These are phyloP conservation scores for Phtheirospermum japonicum DNA, from an alignment of 257 asterid species.

Conservation along the genomic window DNA sequence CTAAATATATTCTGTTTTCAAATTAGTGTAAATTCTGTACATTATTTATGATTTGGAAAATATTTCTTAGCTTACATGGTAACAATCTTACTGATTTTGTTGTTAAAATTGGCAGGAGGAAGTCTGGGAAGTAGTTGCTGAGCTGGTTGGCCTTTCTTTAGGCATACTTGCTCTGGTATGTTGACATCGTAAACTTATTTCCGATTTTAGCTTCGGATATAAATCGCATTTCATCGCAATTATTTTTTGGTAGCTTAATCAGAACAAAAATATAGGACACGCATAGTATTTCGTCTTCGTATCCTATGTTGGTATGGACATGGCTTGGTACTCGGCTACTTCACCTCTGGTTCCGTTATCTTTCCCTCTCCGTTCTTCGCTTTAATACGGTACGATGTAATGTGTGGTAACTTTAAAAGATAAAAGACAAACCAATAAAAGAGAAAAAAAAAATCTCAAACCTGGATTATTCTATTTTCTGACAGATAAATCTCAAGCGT, in stretches of 20 bases:
- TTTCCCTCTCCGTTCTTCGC: constrained; percentile 78
- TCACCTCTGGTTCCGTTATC: constrained; percentile 93
- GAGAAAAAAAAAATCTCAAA: constrained; percentile 7
- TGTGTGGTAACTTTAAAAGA: neutral
- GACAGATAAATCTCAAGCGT: constrained; percentile 95
- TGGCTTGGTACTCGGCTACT: constrained; percentile 79
- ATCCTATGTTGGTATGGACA: constrained; percentile 54
- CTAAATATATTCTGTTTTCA: neutral
- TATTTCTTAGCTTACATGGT: constrained; percentile 10
- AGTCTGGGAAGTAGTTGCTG: constrained; percentile 99
- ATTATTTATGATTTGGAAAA: constrained; percentile 5
- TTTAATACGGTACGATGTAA: constrained; percentile 57
- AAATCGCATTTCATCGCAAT: constrained; percentile 27
- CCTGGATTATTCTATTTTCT: constrained; percentile 27
- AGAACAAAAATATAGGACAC: constrained; percentile 62
- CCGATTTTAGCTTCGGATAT: constrained; percentile 15
- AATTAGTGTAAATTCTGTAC: neutral
- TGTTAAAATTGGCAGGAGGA: constrained; percentile 64
- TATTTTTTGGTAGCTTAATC: constrained; percentile 35
- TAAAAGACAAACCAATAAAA: constrained; percentile 1
- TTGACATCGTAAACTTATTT: constrained; percentile 17
- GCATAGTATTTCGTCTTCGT: constrained; percentile 66
- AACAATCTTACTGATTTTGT: constrained; percentile 25
- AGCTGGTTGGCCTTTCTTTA: constrained; percentile 84
- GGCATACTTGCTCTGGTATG: constrained; percentile 86